Evolutionary conservation across 2,329 filamentous ascomycete species (phyloP).

Genomic region (Fusarium sambucinum): DNA sequence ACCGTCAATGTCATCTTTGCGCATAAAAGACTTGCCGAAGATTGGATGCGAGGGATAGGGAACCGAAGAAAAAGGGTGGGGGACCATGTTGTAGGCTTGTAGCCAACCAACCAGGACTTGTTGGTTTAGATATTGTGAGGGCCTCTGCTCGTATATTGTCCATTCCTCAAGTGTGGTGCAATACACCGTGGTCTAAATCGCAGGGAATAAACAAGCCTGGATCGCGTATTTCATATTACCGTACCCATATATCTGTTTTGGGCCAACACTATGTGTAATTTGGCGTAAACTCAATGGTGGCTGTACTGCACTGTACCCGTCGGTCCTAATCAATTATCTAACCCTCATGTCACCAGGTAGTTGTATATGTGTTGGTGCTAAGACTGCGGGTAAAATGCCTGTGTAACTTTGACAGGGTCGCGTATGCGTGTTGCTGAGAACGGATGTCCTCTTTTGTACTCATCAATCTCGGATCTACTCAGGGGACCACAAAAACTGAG

Average conservation of each 20-base stretch:
- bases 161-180: conserved; percentile 8
- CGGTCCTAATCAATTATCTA: too few species aligned
- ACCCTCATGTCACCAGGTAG: too few species aligned
- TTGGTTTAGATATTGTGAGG: conserved; percentile 6
- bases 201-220: conserved; percentile 18
- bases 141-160: conserved; percentile 15
- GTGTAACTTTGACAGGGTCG: conserved; percentile 27
- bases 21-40: background rate
- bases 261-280: conserved; percentile 32
- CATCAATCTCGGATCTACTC: conserved; percentile 35
- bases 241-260: conserved; percentile 36
- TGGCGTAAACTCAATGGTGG: conserved; percentile 4
- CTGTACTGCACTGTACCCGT: too few species aligned
- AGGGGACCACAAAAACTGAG: conserved; percentile 37
- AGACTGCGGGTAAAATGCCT: conserved; percentile 19
- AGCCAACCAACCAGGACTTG: conserved; percentile 13
- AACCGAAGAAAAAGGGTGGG: background rate
- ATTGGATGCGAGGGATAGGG: background rate
- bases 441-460: conserved; percentile 11
- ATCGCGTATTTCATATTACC: conserved; percentile 17
- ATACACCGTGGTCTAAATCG: background rate
- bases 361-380: background rate
- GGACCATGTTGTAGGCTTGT: background rate
- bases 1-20: conserved; percentile 1
- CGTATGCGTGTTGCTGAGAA: conserved; percentile 28